A percentile compares a stretch with the other conserved stretches of the same genome.
Evolutionary conservation across 2,329 filamentous ascomycete species (phyloP).

Genomic region (Endoconidiophora laricicola): DNA sequence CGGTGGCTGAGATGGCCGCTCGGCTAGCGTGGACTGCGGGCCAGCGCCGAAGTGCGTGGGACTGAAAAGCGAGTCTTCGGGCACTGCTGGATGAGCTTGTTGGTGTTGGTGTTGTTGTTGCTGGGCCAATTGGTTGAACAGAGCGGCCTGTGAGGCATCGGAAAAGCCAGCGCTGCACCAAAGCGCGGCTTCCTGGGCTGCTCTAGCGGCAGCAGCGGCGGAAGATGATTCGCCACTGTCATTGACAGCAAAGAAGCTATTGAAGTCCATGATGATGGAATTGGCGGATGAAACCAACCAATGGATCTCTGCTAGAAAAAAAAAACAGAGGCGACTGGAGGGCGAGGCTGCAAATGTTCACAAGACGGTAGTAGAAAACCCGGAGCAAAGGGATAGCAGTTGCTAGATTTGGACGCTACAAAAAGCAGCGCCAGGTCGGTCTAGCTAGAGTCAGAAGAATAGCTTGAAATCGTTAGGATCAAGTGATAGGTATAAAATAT

Average conservation of each 20-base stretch:
- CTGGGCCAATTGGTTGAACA: constrained; percentile 3
- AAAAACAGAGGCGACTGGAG: background rate
- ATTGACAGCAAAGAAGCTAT: constrained; percentile 8
- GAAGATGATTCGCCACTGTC: constrained; percentile 5
- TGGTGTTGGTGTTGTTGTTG: constrained; percentile 10
- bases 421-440: too few species aligned
- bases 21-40: constrained; percentile 12
- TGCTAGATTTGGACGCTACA: too few species aligned
- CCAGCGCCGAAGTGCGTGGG: constrained; percentile 18
- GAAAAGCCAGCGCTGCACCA: background rate
- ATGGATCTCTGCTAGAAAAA: background rate
- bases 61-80: constrained; percentile 20
- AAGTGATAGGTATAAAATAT: too few species aligned
- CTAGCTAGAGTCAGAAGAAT: too few species aligned
- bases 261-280: constrained; percentile 11
- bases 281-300: background rate
- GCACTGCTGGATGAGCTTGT: constrained; percentile 14
- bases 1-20: constrained; percentile 14
- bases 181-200: constrained; percentile 10
- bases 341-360: background rate
- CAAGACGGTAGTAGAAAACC: background rate
- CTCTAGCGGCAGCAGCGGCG: constrained; percentile 1
- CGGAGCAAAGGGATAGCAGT: background rate
- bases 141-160: constrained; percentile 3
- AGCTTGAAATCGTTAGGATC: too few species aligned